Evolutionary conservation across 164 flowering plant species (phyloP).

Genomic region (Chloranthus sessilifolius): DNA sequence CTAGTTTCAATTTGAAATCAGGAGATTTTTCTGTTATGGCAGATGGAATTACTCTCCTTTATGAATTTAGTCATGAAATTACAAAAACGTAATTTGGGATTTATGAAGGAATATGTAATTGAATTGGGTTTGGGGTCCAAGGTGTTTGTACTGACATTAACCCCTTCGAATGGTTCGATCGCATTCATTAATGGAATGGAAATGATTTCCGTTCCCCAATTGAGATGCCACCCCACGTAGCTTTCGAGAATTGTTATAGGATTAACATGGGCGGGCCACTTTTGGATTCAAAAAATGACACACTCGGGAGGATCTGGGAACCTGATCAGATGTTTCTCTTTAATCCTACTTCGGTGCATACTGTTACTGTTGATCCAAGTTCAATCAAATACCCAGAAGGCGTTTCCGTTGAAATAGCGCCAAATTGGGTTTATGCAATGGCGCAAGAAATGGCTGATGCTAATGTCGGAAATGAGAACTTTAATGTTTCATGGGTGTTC

Average conservation of each 20-base stretch:
- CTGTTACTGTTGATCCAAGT: slow-evolving; percentile 22
- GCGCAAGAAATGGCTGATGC: slow-evolving; percentile 61
- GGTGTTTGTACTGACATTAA: slow-evolving; percentile 19
- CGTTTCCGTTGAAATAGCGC: slow-evolving; percentile 33
- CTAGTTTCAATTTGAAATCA: slow-evolving; percentile 23
- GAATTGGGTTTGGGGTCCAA: slow-evolving; percentile 18
- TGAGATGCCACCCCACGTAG: slow-evolving; percentile 20
- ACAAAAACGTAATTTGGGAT: slow-evolving; percentile 1
- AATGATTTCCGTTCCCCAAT: slow-evolving; percentile 33
- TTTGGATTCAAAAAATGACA: slow-evolving; percentile 32
- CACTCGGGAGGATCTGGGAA: slow-evolving; percentile 41
- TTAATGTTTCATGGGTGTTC: slow-evolving; percentile 48
- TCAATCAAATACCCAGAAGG: slow-evolving; percentile 35
- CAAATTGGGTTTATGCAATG: slow-evolving; percentile 50
- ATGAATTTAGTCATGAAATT: slow-evolving; percentile 22
- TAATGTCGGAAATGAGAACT: slow-evolving; percentile 33
- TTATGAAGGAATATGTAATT: slow-evolving; percentile 39
- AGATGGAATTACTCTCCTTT: slow-evolving; percentile 28
- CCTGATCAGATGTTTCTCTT: slow-evolving; percentile 30
- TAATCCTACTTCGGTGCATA: slow-evolving; percentile 27
- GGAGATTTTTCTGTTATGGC: slow-evolving; percentile 35
- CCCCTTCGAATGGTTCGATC: slow-evolving; percentile 30
- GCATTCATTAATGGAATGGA: slow-evolving; percentile 53
- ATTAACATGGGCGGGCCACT: slow-evolving; percentile 48
- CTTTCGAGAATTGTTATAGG: slow-evolving; percentile 35